Base-by-base conservation (phyloP, 2,329 filamentous ascomycete species). In the Talaromyces islandicus region DNA sequence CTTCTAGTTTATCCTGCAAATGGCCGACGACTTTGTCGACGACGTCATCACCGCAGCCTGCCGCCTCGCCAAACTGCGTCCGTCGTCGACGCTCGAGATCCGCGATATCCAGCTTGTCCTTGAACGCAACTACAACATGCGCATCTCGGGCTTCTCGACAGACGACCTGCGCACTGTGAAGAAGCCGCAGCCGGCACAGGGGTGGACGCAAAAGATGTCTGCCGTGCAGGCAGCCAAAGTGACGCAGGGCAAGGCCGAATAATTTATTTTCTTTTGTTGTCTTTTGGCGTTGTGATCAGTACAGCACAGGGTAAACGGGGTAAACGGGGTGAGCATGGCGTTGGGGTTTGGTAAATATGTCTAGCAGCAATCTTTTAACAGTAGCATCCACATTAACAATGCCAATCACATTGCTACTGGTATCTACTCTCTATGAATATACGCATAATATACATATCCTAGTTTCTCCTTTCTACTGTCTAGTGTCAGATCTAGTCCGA, bases 191-290 rank as follows among this genome's bases (percentile, higher is more conserved):
- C 94, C 94, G 1, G 88, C 91, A 21, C 80, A 88, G 17, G 90
- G 87, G 24, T 99, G 94, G 92, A 93, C 94, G 63, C 88, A 90
- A 66, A 99, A 99, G 82, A 95, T 99, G 88, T 93, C 92, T 69
- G 93, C 94, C 25, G 89, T 99, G 17, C 92, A 96, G 77, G 93
- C 92, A 1, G 91, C 92, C 53, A 97, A 97, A 80, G 92, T 78
- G 24, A 79, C 77, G 3, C 76, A 78, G 62, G 77, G 77, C 2
- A 76, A 75, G 56, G 65, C 70, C 30, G 77, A 78, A 62, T 77
- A 56, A 57, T 50, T 43, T 35, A n/a, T 55, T 29, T 32, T 27
- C 17, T 54, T 29, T 54, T 54, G 6, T 14, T 14, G 25, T 53
- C 3, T 29, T 11, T n/a, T 52, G 50, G 24, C 50, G 50, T 52